Conservation (phyloP, 768 basidiomycete species). For the Suillus hirtellus region DNA sequence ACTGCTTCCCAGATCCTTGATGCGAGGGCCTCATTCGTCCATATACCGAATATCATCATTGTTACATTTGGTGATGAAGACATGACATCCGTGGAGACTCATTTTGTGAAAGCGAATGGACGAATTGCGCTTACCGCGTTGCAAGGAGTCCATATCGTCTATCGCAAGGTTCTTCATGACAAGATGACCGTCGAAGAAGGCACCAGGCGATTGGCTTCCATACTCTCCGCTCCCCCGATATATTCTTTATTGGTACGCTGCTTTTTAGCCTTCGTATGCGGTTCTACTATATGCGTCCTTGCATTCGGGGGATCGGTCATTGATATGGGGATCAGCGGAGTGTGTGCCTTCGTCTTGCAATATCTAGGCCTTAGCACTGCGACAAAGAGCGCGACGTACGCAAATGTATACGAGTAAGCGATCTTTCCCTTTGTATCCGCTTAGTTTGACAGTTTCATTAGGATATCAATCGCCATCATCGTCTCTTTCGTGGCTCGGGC, state of each 20-base stretch:
- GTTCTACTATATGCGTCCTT: conserved; percentile 79
- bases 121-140: conserved; percentile 81
- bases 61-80: conserved; percentile 80
- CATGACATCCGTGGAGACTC: conserved; percentile 71
- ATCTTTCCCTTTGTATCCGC: not conserved
- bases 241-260: conserved; percentile 71
- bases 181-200: conserved; percentile 74
- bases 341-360: conserved; percentile 67
- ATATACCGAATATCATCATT: conserved; percentile 76
- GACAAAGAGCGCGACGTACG: conserved; percentile 84
- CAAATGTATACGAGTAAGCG: conserved; percentile 93
- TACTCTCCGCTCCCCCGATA: conserved; percentile 64
- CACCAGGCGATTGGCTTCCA: conserved; percentile 59
- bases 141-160: conserved; percentile 80
- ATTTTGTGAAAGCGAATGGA: conserved; percentile 82
- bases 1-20: conserved; percentile 79
- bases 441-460: conserved; percentile 28
- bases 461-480: conserved; percentile 82
- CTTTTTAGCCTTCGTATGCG: conserved; percentile 72
- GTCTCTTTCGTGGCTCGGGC: conserved; percentile 83
- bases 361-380: conserved; percentile 83
- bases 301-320: conserved; percentile 80
- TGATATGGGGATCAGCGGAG: conserved; percentile 82
- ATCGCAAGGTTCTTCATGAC: conserved; percentile 86
- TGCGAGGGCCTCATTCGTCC: conserved; percentile 81